Base-by-base conservation (phyloP, 2,329 filamentous ascomycete genomes). In the Alternaria rosae region DNA sequence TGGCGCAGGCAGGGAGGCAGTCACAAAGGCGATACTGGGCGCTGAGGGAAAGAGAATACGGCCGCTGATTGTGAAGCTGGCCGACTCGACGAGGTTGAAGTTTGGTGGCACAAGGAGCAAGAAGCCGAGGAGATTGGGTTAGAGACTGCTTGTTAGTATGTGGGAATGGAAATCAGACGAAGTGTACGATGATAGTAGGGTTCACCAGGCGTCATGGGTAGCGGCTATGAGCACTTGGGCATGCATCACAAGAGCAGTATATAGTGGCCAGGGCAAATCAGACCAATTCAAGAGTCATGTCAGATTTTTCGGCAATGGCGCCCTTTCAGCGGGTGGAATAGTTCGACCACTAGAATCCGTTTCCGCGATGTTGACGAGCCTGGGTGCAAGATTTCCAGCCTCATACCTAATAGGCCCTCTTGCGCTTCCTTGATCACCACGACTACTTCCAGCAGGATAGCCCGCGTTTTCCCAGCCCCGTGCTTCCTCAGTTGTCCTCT, bases 61-160 rank as follows among this genome's bases (percentile, higher is more conserved):
- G 70, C 83, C 86, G 30, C 89, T 91, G 82, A 91, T 99, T 68
- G 84, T 88, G 43, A 89, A 89, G 71, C 91, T 99, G 64, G 89
- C 92, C 30, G 95, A 99, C 82, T 86, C 88, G 42, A 98, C 94
- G 57, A 91, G 91, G 74, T 81, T 98, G 80, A 99, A 99, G 85
- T 97, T 98, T 85, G 95, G 94, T 82, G 96, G 95, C 76, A 92
- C 92, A 41, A 92, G 94, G 81, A 94, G 93, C 83, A 87, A 87
- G 79, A 92, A 90, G 78, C 91, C 89, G 41, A 94, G 94, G 81
- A 91, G 95, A 83, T 82, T 98, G 83, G 88, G 88, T 81, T 91
- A 75, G 67, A 62, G 32, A 17, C 21, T 48, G 35, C n/a, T 53
- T 25, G 13, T 20, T 13, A 44, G 21, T 15, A 28, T 15, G 10